phyloP scores from a whole-genome alignment of 2,329 filamentous ascomycete species.

The Leptographium flavum region DNA sequence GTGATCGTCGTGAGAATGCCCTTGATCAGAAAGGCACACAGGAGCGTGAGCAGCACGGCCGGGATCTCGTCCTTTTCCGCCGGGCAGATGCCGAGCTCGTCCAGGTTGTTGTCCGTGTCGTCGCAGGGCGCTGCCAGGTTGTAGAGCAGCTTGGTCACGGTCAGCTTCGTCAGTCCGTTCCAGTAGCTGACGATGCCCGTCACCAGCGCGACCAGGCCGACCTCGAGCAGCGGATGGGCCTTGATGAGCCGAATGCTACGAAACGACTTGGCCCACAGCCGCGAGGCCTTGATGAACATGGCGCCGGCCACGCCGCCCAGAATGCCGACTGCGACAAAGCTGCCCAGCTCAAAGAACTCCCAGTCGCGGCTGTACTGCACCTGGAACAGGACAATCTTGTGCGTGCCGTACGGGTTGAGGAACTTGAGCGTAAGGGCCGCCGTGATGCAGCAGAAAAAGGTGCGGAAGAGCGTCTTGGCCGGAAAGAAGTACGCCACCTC shows the following conservation, averaged over 20 bases:
- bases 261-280: slow-evolving; percentile 80
- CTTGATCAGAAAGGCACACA: slow-evolving; percentile 77
- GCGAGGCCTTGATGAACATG: slow-evolving; percentile 90
- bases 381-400: slow-evolving; percentile 94
- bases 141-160: slow-evolving; percentile 80
- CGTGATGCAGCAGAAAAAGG: slow-evolving; percentile 95
- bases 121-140: slow-evolving; percentile 85
- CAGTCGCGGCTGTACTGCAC: slow-evolving; percentile 84
- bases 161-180: slow-evolving; percentile 79
- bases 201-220: slow-evolving; percentile 70
- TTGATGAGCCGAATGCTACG: slow-evolving; percentile 71
- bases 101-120: slow-evolving; percentile 46
- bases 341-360: slow-evolving; percentile 80
- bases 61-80: slow-evolving; percentile 60
- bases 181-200: slow-evolving; percentile 84
- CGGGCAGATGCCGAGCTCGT: slow-evolving; percentile 65
- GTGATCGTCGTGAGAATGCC: slow-evolving; percentile 77
- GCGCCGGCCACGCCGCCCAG: slow-evolving; percentile 76
- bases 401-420: slow-evolving; percentile 86
- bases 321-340: slow-evolving; percentile 75
- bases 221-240: slow-evolving; percentile 70
- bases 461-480: slow-evolving; percentile 90
- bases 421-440: slow-evolving; percentile 88
- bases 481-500: slow-evolving; percentile 97
- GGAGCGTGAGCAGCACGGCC: slow-evolving; percentile 54